Evolutionary conservation across 345 rosid species (phyloP), one percentile per base, ranked within the genome.

Genomic region (Hevea brasiliensis): DNA sequence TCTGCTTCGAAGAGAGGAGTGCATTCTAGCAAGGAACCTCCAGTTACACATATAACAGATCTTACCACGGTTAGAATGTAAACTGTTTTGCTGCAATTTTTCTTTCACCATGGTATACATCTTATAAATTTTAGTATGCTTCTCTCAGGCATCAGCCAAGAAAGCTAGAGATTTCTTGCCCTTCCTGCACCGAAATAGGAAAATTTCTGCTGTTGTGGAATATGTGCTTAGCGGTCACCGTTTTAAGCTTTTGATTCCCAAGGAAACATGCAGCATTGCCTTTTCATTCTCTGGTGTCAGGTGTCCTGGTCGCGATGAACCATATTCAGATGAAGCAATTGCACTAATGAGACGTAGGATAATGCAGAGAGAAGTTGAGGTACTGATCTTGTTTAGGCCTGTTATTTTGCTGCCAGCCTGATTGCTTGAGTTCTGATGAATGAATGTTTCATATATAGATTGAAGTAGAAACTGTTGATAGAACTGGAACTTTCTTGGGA

Each of bases 171-270:
- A 93, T 77, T 91, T 90, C 87, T 73, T 93, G 83, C 98, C 94
- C 12, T 93, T 88, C 79, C 85, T 96, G 66, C 93, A 83, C 51
- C 84, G 94, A 69, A 85, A 85, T 67, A 84, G 93, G 81, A 90
- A 86, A 82, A 80, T 87, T 40, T 71, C 97, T 79, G 99, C 99
- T 17, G 74, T 90, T 72, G 98, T 96, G 76, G 99, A 96, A 75
- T 93, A 96, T 76, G 99, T 93, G 40, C 87, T 96, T 35, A 96
- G 99, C 29, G 99, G 99, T 75, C 99, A 96, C 80, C 98, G 99
- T 56, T 96, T 87, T 83, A 96, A 93, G 83, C 86, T 96, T 71
- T 81, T 89, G 83, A 86, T 93, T 82, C 97, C 98, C 1, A 96
- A 90, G 86, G 98, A 91, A 80, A 87, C 95, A 23, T 96, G 98